Conservation (phyloP, 2,329 filamentous ascomycete species). For the Aspergillus glaucus region DNA sequence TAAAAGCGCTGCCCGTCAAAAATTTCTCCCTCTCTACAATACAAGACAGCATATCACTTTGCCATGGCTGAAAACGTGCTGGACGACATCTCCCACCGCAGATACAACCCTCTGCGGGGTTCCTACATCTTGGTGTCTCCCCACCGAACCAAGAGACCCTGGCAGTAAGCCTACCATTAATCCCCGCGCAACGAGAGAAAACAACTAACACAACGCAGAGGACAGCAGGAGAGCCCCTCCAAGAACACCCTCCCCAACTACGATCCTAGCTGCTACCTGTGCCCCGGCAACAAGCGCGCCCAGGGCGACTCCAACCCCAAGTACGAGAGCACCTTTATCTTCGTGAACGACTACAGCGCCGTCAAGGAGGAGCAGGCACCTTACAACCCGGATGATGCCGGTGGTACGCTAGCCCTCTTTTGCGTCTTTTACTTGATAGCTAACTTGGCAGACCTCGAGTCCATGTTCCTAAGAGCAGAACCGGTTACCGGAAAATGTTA, state of each 20-base stretch:
- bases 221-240: slow-evolving; percentile 68
- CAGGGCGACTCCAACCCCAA: slow-evolving; percentile 80
- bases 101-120: slow-evolving; percentile 85
- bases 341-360: slow-evolving; percentile 95
- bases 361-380: slow-evolving; percentile 88
- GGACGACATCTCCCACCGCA: slow-evolving; percentile 92
- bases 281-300: slow-evolving; percentile 82
- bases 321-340: slow-evolving; percentile 83
- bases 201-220: slow-evolving; percentile 45
- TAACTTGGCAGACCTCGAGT: slow-evolving; percentile 57
- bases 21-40: slow-evolving; percentile 4
- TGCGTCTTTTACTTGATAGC: slow-evolving; percentile 20
- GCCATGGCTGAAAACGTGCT: slow-evolving; percentile 69
- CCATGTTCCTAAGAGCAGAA: slow-evolving; percentile 71
- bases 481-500: slow-evolving; percentile 93
- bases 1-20: neutral
- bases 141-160: slow-evolving; percentile 92
- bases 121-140: slow-evolving; percentile 93
- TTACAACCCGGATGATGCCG: slow-evolving; percentile 55
- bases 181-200: neutral
- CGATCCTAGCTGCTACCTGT: slow-evolving; percentile 90
- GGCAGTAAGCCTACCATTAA: slow-evolving; percentile 65
- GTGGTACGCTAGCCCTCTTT: slow-evolving; percentile 22
- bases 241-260: slow-evolving; percentile 68
- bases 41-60: slow-evolving; percentile 9